Percentiles rank a stretch among this genome's conserved stretches.
Conservation (phyloP, 177 flowering plant species). For the Telopea speciosissima region DNA sequence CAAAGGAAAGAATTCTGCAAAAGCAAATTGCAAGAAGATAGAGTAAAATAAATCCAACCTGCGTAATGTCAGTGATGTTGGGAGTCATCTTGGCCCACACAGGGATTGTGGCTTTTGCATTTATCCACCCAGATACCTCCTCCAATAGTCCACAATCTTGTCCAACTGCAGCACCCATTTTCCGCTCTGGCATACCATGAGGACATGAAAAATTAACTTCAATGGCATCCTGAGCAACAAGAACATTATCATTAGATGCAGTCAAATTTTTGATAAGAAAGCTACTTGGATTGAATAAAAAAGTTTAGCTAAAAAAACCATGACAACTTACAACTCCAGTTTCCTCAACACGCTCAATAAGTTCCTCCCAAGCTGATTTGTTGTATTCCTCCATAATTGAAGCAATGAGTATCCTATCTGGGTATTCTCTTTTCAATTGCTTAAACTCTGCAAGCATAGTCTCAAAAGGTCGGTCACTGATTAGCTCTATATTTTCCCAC, state of each 20-base stretch:
- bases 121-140: constrained; percentile 96
- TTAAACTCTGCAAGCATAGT: constrained; percentile 39
- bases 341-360: constrained; percentile 63
- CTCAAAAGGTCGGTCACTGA: constrained; percentile 94
- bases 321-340: constrained; percentile 72
- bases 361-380: constrained; percentile 44
- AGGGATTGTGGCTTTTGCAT: constrained; percentile 95
- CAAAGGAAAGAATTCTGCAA: neutral
- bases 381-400: constrained; percentile 97
- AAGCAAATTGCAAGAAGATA: neutral
- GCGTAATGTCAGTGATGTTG: constrained; percentile 82
- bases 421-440: neutral
- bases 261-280: too few relatives aligned
- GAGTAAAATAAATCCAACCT: constrained; percentile 41
- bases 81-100: constrained; percentile 99
- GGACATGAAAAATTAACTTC: too few relatives aligned
- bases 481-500: constrained; percentile 97
- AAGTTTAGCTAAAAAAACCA: neutral
- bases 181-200: constrained; percentile 89
- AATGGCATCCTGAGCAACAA: neutral
- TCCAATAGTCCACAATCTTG: constrained; percentile 85
- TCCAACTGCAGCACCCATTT: constrained; percentile 99
- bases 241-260: neutral
- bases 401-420: constrained; percentile 32
- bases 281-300: neutral